phyloP scores from a whole-genome alignment of 331 rosid genomes.

The Quercus phellos region DNA sequence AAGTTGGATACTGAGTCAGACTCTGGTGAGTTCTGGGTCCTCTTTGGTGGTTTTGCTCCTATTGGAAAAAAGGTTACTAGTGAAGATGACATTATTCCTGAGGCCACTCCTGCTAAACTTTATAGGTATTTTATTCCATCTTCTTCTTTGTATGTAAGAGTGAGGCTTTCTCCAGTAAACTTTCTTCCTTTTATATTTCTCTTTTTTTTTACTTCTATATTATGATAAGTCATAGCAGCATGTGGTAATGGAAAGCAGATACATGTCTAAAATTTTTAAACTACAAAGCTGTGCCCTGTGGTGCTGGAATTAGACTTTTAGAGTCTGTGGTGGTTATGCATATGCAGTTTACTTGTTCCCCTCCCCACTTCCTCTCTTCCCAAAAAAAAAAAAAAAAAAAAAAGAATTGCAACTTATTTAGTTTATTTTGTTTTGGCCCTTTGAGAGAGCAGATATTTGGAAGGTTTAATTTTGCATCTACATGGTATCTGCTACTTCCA shows the following conservation, averaged over 20 bases:
- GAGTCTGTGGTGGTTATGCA: neutral
- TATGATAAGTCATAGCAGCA: neutral
- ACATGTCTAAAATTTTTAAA: neutral
- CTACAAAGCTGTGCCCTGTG: neutral
- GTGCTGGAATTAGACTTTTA: neutral
- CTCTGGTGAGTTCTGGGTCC: conserved; percentile 98
- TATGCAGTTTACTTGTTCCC: conserved; percentile 2
- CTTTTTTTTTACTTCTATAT: neutral
- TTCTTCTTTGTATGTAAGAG: neutral
- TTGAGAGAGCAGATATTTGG: neutral
- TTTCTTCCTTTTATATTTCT: neutral
- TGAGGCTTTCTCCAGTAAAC: neutral
- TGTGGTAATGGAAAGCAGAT: neutral
- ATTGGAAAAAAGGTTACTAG: conserved; percentile 74
- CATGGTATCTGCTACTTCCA: neutral
- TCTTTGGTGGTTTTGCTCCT: conserved; percentile 99
- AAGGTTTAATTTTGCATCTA: neutral
- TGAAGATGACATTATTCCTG: conserved; percentile 85
- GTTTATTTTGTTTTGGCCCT: neutral
- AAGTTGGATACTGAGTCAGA: conserved; percentile 95
- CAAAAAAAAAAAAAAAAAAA: neutral
- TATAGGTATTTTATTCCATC: conserved; percentile 48
- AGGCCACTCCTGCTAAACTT: conserved; percentile 78
- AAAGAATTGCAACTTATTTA: neutral
- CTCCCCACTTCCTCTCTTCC: neutral